Evolutionary conservation across 768 basidiomycete species (phyloP).

Genomic region (Lactifluus subvellereus): DNA sequence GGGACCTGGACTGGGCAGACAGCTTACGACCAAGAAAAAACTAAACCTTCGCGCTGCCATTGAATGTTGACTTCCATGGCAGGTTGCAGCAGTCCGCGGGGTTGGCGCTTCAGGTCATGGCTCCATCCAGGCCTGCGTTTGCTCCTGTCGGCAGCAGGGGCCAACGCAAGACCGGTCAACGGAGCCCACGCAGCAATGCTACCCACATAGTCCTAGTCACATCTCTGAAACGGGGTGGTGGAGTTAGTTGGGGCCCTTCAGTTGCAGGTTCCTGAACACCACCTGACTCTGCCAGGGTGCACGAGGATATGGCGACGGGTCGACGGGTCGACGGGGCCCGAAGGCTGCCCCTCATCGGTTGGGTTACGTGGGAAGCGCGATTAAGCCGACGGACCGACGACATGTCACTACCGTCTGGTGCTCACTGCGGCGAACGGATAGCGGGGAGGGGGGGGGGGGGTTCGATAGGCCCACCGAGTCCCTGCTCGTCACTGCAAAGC

Average conservation of each 20-base stretch:
- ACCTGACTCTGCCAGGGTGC: not conserved
- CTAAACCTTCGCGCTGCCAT: not conserved
- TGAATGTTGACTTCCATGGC: not conserved
- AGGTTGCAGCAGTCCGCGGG: not conserved
- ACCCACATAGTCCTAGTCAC: not conserved
- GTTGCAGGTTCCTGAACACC: not conserved
- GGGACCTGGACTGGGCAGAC: no score
- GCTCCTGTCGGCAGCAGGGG: not conserved
- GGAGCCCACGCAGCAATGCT: not conserved
- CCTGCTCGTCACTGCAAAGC: not conserved
- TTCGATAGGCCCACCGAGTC: not conserved
- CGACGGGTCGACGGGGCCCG: not conserved
- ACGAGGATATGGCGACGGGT: not conserved
- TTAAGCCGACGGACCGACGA: not conserved
- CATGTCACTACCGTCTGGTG: not conserved
- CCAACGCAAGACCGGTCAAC: not conserved
- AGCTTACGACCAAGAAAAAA: not conserved
- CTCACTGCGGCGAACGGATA: not conserved
- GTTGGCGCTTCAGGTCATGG: not conserved
- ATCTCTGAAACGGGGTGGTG: slow-evolving; percentile 10
- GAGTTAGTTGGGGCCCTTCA: not conserved
- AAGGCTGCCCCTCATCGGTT: not conserved
- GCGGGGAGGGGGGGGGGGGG: not conserved
- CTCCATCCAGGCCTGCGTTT: not conserved
- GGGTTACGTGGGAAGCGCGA: not conserved